These are phyloP conservation scores for Sorghum bicolor DNA, from an alignment of 176 grass and related monocot genomes.

Conservation along the genomic window Sorghum_bicolor_NCBIv3 NC_012871.2:63772501-63773000, in stretches of 20 bases:
- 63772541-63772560: background rate
- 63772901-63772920: slow-evolving; percentile 73
- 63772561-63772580: background rate
- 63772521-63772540: background rate
- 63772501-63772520: background rate
- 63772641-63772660: background rate
- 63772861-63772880: slow-evolving; percentile 85
- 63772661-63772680: slow-evolving; percentile 17
- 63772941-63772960: slow-evolving; percentile 73
- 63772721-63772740: background rate
- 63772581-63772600: background rate
- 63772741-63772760: slow-evolving; percentile 11
- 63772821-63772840: slow-evolving; percentile 64
- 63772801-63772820: slow-evolving; percentile 22
- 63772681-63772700: slow-evolving; percentile 19
- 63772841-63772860: slow-evolving; percentile 86
- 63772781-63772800: slow-evolving; percentile 6
- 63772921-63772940: slow-evolving; percentile 75
- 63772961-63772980: slow-evolving; percentile 80
- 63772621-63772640: slow-evolving; percentile 31
- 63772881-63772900: slow-evolving; percentile 88
- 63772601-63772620: background rate
- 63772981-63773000: slow-evolving; percentile 89
- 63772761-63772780: slow-evolving; percentile 28
- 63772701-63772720: slow-evolving; percentile 1